Base-by-base conservation (phyloP, 1,284 basidiomycete species). In the Ceratobasidium sp. region DNA sequence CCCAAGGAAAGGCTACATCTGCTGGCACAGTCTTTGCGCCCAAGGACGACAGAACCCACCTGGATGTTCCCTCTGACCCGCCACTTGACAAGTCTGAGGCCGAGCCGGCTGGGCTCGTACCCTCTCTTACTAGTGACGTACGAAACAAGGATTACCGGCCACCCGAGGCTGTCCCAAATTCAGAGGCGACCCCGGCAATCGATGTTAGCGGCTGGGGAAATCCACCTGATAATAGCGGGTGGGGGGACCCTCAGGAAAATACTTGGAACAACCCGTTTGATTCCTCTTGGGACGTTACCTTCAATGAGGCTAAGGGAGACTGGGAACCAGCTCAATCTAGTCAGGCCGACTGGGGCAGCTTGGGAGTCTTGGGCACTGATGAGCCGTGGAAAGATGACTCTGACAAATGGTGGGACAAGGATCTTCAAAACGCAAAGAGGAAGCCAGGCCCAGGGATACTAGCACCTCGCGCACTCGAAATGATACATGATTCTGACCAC, bases 371-470 rank as follows among this genome's bases (percentile, higher is more conserved):
- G 44, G 70, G 68, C 19, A 70, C 68, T 32, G 68, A 70, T 37
- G 68, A 70, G 3, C 32, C 68, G 11, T 56, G 51, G 40, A 43
- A 51, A 25, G 44, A 51, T 34, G 54, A 59, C 37, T 34, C 56
- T 9, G 54, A 46, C 29, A 37, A 34, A n/a, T 73, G 70, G 70
- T 73, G 70, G 70, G 70, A 73, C n/a, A 59, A 44, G 34, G 56
- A 70, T 15, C 19, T 70, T 2, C 70, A 52, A 25, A 57, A 6
- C 9, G 51, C n/a, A 4, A 46, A 62, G 43, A 59, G 57, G 43
- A 73, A 73, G 32, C 70, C 70, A n/a, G 70, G 70, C 13, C 70
- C 70, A n/a, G 70, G 70, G n/a, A 73, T 73, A 44, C n/a, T 73
- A 52, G 70, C 70, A 2, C 70, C 70, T 52, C 70, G 70, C 25